Base-by-base conservation (phyloP, 2,329 filamentous ascomycete species). In the Alternaria conjuncta region DNA sequence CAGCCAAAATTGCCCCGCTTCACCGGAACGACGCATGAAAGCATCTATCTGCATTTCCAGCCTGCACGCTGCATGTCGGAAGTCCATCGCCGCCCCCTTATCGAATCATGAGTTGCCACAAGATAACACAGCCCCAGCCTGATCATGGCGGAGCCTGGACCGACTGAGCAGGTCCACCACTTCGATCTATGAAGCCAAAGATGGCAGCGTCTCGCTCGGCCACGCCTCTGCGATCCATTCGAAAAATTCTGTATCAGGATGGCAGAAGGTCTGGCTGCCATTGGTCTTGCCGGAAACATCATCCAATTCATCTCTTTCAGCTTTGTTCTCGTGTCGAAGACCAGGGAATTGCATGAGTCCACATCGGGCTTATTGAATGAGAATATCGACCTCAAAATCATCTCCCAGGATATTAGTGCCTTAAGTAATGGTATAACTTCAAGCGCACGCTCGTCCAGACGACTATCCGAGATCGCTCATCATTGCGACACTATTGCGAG, bases 351-450 rank as follows among this genome's bases (percentile, higher is more conserved):
- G 2, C 15, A 18, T 5, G 2, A 18, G 36, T 41, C 36, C 3
- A 1, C 2, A 3, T 41, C 36, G 15, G 36, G 15, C 15, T 0
- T 2, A 6, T 18, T 18, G 15, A 6, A 10, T 3, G 36, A 41
- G 8, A 3, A 18, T 6, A 2, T 18, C 8, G 36, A 41, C 8
- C 36, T 41, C 15, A 3, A 5, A 0, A 18, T 41, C 7, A 4
- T 36, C 0, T n/a, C 32, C 6, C 32, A 9, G 32, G 32, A 36
- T 3, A 36, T 36, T 2, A n/a, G 7, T 0, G 1, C 7, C 3
- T 9, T 36, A 0, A 36, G 13, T n/a, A 36, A 5, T 1, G 0
- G 6, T 0, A 15, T 36, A n/a, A n/a, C 6, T 36, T 4, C 15
- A n/a, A 36, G 3, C 2, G 12, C 30, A 32, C 1, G 5, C 12